These are phyloP conservation scores for Botrytis aclada DNA, from an alignment of 2,329 filamentous ascomycete species.

Conservation along the genomic window DNA sequence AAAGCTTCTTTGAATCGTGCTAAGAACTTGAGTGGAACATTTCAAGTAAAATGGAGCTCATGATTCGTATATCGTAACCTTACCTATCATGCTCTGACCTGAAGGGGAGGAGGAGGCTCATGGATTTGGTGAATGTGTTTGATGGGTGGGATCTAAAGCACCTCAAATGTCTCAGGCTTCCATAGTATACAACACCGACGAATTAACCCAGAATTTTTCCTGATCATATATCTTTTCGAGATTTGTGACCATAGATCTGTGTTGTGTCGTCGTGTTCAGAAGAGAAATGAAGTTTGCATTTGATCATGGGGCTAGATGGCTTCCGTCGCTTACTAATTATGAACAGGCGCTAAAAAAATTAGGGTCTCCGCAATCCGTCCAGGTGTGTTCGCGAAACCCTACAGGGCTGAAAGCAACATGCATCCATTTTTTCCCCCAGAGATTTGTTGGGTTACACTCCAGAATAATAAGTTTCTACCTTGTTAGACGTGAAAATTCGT, in stretches of 20 bases:
- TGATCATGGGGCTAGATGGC: neutral
- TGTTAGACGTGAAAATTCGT: neutral
- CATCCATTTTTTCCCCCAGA: neutral
- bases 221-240: neutral
- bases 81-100: no score
- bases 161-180: neutral
- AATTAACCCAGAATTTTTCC: fast-evolving
- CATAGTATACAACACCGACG: neutral
- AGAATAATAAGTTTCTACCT: no score
- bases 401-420: neutral
- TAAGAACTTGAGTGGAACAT: fast-evolving
- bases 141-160: no score
- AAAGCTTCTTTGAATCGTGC: neutral
- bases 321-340: neutral
- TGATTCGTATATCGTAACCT: neutral
- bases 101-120: neutral
- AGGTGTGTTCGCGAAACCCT: neutral
- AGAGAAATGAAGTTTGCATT: neutral
- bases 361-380: neutral
- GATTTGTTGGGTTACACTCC: neutral
- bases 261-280: neutral
- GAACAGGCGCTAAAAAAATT: neutral
- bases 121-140: neutral
- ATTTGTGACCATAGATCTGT: neutral
- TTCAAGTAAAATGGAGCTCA: neutral